phyloP scores from a whole-genome alignment of 306 rosid genomes.

The Malus sylvestris region DNA sequence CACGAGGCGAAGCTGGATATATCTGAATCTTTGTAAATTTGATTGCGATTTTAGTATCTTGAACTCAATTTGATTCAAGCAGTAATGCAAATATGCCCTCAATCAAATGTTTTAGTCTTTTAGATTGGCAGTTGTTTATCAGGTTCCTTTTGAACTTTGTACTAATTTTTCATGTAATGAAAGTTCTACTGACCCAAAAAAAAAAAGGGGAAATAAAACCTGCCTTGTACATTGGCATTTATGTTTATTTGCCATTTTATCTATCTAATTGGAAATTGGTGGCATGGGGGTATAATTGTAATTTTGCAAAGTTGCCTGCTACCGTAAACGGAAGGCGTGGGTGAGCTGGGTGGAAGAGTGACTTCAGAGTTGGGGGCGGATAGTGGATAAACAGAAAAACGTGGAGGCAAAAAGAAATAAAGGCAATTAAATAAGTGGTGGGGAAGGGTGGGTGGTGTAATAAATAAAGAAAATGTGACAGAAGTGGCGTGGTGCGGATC shows the following conservation, averaged over 20 bases:
- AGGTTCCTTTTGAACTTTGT: no score
- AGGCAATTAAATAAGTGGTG: slow-evolving; percentile 33
- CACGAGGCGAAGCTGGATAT: no score
- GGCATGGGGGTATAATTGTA: neutral
- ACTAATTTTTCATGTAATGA: no score
- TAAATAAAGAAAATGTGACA: slow-evolving; percentile 24
- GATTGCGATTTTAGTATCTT: neutral
- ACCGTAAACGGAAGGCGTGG: neutral
- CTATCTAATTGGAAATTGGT: neutral
- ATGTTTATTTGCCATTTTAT: neutral
- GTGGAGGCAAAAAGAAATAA: slow-evolving; percentile 31
- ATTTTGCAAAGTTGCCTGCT: neutral
- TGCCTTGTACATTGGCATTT: neutral
- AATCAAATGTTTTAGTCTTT: neutral
- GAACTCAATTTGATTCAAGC: neutral
- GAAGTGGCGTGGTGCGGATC: slow-evolving; percentile 14
- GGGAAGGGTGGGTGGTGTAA: slow-evolving; percentile 43
- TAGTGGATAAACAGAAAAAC: neutral
- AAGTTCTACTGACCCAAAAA: no score
- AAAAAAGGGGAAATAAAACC: no score
- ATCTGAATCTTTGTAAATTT: no score
- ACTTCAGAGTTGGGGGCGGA: neutral
- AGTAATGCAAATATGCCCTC: neutral
- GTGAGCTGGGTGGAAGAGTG: neutral
- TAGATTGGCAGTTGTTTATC: neutral